Base-by-base conservation (phyloP, 2,329 filamentous ascomycete species). In the Ceratocystis diversiconidia region DNA sequence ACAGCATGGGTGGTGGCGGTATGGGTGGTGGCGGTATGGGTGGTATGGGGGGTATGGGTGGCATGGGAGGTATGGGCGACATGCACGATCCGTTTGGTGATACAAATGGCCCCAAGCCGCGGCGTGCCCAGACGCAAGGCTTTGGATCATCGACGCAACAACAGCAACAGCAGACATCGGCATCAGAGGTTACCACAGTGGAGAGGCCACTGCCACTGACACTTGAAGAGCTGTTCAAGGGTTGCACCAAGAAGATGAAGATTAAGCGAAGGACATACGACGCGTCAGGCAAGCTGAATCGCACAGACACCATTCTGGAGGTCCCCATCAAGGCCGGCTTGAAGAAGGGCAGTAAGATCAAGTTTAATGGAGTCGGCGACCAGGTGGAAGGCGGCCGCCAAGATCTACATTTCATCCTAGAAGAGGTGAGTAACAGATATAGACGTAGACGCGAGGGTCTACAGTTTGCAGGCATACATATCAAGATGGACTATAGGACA, bases 281-380 rank as follows among this genome's bases (percentile, higher is more conserved):
- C 22, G 19, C 48, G 5, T 86, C 82, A 0, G 90, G 90, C 66
- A 96, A 95, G 79, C 85, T 91, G 71, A 89, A 84, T 55, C 88
- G 87, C 2, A 89, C 92, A 68, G 94, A 99, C 71, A 89, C 92
- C 72, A 90, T 96, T 19, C 79, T 99, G 36, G 91, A 95, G 73
- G 92, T 97, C 63, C 90, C 91, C 60, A 96, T 99, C 77, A 97
- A 96, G 78, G 86, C 90, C 5, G 94, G 94, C 67, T 78, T 97
- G 76, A 96, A 97, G 78, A 92, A 95, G 71, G 94, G 94, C 36
- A 95, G 90, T 72, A 99, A 97, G 81, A 96, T 99, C 76, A 96
- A 96, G 77, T 99, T 96, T 74, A 89, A 89, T 73, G 91, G 92
- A 52, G 92, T 99, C n/a, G 94, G 94, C 10, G 94, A 99, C 75